Base-by-base conservation (phyloP, 768 basidiomycete species). In the Boletus speciosus region DNA sequence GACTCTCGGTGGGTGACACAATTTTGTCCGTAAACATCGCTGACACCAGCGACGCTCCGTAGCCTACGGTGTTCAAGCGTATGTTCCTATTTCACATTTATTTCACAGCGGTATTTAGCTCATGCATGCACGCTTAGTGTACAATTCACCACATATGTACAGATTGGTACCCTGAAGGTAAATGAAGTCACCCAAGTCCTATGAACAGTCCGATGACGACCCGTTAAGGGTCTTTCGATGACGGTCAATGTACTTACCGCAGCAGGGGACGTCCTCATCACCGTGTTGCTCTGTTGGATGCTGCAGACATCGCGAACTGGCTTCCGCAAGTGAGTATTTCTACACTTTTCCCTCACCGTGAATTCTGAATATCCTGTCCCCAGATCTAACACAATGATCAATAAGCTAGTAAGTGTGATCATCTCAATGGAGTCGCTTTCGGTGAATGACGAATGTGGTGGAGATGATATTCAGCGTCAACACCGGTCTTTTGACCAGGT, bases 381-480 rank as follows among this genome's bases (percentile, higher is more conserved):
- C 29, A 68, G 66, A 40, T 80, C 80, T 9, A 81, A 83, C 55
- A 76, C 71, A 1, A 73, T 83, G 65, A 78, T 84, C 55, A 81
- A 72, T 52, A 75, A 70, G 51, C 55, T 83, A 52, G 66, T 67
- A 45, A 49, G 61, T 47, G 38, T 29, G 4, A 3, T 19, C 9
- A 8, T 11, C 5, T 5, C 21, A 1, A 9, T 10, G 31, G 7
- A 2, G 14, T 34, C 6, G 7, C 6, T 21, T 52, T 41, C 8
- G 16, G 16, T 42, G 25, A 43, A 37, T 23, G 39, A 49, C 21
- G 8, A n/a, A 16, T 11, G 25, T 21, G 31, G 16, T 27, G 27
- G 31, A 63, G 78, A 82, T 81, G 40, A 21, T 82, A 10, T 83
- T 80, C 62, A 75, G 77, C 37, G 74, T 82, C 41, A 81, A 80